Percentiles rank a stretch among this genome's conserved stretches.
Evolutionary conservation across 768 basidiomycete species (phyloP).

Genomic region (Tylopilus sp.): DNA sequence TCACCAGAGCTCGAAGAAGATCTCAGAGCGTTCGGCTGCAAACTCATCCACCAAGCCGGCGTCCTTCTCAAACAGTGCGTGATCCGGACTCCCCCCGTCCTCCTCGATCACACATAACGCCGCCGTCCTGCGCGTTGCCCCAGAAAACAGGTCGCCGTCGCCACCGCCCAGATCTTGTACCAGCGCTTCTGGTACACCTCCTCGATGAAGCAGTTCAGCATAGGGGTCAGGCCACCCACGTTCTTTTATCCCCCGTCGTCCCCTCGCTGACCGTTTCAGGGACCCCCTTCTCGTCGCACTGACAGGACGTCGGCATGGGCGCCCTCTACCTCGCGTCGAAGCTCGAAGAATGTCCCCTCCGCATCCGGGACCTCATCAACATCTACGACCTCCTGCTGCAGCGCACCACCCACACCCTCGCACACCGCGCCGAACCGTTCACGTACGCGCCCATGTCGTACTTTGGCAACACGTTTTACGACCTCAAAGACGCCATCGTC

Average conservation of each 20-base stretch:
- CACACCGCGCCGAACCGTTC: constrained; percentile 38
- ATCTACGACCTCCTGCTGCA: constrained; percentile 88
- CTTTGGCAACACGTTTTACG: constrained; percentile 86
- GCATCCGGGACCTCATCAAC: constrained; percentile 94
- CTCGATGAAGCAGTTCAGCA: constrained; percentile 92
- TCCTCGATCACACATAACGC: constrained; percentile 7
- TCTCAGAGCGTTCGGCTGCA: constrained; percentile 86
- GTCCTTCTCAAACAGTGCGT: constrained; percentile 85
- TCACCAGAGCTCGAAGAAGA: constrained; percentile 82
- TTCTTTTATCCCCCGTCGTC: constrained; percentile 4
- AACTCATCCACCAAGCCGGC: constrained; percentile 93
- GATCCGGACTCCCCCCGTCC: not conserved
- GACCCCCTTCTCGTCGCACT: not conserved
- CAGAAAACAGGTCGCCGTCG: constrained; percentile 95
- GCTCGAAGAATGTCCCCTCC: constrained; percentile 85
- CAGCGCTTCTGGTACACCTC: constrained; percentile 97
- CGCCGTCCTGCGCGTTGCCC: not conserved
- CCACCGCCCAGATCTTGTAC: constrained; percentile 93
- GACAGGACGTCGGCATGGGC: constrained; percentile 86
- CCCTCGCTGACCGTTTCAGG: constrained; percentile 6
- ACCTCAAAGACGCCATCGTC: constrained; percentile 90
- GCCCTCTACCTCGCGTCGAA: constrained; percentile 86
- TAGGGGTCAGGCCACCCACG: constrained; percentile 62
- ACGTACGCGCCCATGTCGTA: constrained; percentile 85
- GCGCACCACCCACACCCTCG: constrained; percentile 54